These are phyloP conservation scores for Xylogone sp. DNA, from an alignment of 2,329 filamentous ascomycete genomes.

Conservation along the genomic window DNA sequence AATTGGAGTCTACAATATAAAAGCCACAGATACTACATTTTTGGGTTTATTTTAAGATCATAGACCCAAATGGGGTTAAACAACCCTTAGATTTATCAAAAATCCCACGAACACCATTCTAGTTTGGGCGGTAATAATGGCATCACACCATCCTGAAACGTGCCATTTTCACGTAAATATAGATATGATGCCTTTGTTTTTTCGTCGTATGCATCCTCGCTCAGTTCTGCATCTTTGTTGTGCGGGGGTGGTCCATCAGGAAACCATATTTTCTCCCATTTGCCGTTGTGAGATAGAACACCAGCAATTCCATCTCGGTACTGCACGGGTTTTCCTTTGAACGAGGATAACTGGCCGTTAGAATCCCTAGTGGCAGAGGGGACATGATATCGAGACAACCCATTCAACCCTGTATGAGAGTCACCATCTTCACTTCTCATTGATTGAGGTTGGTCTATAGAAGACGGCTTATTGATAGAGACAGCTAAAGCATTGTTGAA, in stretches of 20 bases:
- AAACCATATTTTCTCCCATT: slow-evolving; percentile 66
- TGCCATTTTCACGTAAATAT: slow-evolving; percentile 59
- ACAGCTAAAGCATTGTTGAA: background rate
- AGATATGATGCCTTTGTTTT: slow-evolving; percentile 60
- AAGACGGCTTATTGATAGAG: background rate
- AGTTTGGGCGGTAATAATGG: slow-evolving; percentile 74
- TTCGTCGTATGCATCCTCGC: slow-evolving; percentile 53
- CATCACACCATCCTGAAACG: slow-evolving; percentile 67
- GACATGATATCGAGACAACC: slow-evolving; percentile 2
- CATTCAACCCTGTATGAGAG: background rate
- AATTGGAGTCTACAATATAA: no score
- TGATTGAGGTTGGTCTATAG: background rate
- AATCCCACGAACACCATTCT: slow-evolving; percentile 72
- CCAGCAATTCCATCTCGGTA: slow-evolving; percentile 53
- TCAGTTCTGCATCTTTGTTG: slow-evolving; percentile 59
- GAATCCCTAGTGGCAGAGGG: slow-evolving; percentile 7
- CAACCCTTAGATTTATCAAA: no score
- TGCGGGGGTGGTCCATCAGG: slow-evolving; percentile 64
- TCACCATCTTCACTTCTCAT: background rate
- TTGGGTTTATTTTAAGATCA: no score
- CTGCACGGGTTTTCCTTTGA: slow-evolving; percentile 60
- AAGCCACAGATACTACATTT: no score
- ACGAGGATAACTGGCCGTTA: slow-evolving; percentile 44
- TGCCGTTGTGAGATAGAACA: slow-evolving; percentile 47
- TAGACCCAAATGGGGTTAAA: no score